Base-by-base conservation (phyloP, 2,329 filamentous ascomycete genomes). In the Helicocarpus griseus region DNA sequence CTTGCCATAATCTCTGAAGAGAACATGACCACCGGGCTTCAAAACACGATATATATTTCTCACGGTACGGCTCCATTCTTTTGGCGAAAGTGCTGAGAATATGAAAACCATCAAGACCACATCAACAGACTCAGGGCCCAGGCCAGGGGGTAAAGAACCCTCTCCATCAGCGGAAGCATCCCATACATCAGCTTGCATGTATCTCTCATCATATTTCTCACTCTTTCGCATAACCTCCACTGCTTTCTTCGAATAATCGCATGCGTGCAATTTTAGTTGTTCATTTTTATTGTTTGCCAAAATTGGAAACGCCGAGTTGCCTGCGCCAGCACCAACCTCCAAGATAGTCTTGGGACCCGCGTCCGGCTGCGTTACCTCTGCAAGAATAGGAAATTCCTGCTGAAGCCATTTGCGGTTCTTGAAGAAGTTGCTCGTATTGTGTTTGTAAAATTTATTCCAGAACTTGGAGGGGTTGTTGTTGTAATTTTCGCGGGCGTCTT, bases 361-460 rank as follows among this genome's bases (percentile, higher is more conserved):
- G 53, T 83, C 82, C 56, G 81, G 78, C 52, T 77, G 73, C 11
- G 86, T 91, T 48, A 95, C 78, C 53, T 87, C 79, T 22, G 78
- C 80, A n/a, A 98, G 74, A 3, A 97, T 74, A 0, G 93, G 93
- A 58, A 98, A 98, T 68, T 98, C 93, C 68, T 97, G 91, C 57
- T 86, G 85, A 29, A 98, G 74, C 93, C 93, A 98, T 68, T 97
- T 97, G 57, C 93, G 81, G 66, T 98, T 87, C 72, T 98, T 98
- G 81, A 98, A 98, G 72, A 98, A 98, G 65, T 97, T 97, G 62
- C 85, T 81, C 19, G 87, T 87, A 71, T 98, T 97, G 73, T 97
- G 95, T 72, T 93, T 90, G 76, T 98, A 98, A 72, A 98, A 98
- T 51, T 86, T 74, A 64, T 98, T 93, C 93, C 93, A 98, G 88